Evolutionary conservation across 2,329 filamentous ascomycete species (phyloP).

Genomic region (Trichoderma oligosporum): DNA sequence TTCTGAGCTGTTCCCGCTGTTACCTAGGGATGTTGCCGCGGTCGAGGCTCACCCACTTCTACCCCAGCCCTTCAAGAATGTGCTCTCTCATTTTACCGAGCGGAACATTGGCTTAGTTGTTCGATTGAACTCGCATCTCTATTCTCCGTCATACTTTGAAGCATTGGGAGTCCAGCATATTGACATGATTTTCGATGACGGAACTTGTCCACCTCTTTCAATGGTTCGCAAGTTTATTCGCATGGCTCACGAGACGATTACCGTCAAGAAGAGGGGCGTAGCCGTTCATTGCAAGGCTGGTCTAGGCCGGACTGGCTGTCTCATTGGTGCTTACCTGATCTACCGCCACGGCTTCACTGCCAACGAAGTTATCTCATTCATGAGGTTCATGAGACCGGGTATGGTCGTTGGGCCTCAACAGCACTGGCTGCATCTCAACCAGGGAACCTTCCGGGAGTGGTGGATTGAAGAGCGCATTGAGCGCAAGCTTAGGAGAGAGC

Average conservation of each 20-base stretch:
- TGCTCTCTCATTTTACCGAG: conserved; percentile 81
- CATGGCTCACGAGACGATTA: conserved; percentile 91
- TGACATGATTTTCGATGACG: conserved; percentile 99
- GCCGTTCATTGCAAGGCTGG: conserved; percentile 99
- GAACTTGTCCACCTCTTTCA: conserved; percentile 83
- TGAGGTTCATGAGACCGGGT: conserved; percentile 97
- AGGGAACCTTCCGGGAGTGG: conserved; percentile 97
- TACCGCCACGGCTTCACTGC: conserved; percentile 97
- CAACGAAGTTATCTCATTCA: conserved; percentile 94
- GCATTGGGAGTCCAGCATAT: conserved; percentile 91
- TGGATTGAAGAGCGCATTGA: conserved; percentile 88
- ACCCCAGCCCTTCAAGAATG: conserved; percentile 90
- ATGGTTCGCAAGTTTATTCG: conserved; percentile 95
- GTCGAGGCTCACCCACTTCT: conserved; percentile 68
- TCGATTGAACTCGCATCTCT: conserved; percentile 89
- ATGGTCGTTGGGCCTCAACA: conserved; percentile 99
- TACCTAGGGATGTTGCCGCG: conserved; percentile 73
- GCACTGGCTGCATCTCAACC: conserved; percentile 97
- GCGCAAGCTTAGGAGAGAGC: conserved; percentile 59
- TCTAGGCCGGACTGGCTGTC: conserved; percentile 87
- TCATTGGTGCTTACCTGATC: conserved; percentile 96
- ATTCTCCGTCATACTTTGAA: conserved; percentile 96
- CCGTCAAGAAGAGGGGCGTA: conserved; percentile 83
- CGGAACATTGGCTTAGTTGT: conserved; percentile 91
- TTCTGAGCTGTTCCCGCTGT: conserved; percentile 67